Base-by-base conservation (phyloP, 1,284 basidiomycete genomes). In the Moesziomyces sp. region DNA sequence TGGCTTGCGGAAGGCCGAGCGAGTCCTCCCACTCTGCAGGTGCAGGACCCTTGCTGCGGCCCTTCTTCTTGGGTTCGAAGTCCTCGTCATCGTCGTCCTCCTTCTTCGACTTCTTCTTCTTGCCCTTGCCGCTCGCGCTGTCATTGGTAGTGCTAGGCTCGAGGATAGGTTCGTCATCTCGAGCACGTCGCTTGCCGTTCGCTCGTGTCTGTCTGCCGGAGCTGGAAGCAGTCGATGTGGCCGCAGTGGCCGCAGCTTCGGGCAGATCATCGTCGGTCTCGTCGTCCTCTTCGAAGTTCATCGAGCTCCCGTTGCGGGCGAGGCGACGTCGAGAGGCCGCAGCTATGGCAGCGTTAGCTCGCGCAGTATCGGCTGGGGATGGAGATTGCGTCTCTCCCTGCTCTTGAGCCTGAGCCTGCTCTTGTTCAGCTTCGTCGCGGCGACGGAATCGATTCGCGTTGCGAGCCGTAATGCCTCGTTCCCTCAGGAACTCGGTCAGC, bases 401-500 rank as follows among this genome's bases (percentile, higher is more conserved):
- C 75, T 13, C 30, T 34, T 40, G 16, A 55, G 85, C 87, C 78
- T 88, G 89, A 87, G 24, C 88, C 87, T 26, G 83, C 86, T 50
- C 74, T 24, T 52, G 58, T 46, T 64, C 46, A 7, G 66, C 65
- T 42, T 70, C 67, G 6, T 76, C 66, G 35, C 73, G 61, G 30
- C 83, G 69, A 34, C 72, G 59, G 50, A 81, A 82, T 21, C 76
- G 70, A 48, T 90, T 89, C 40, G 91, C 86, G 1, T 89, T 89
- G 0, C 88, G 87, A 5, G 90, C 87, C 4, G 89, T 92, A 73
- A 94, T 94, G 8, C 92, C 92, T 61, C 90, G 88, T 81, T 91
- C 91, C 76, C 90, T 89, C 19, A 98, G 87, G 83, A 94, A 97
- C 72, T 94, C 93, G 26, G 95, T 97, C 13, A 98, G 86, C 0